phyloP scores from a whole-genome alignment of 768 basidiomycete genomes.

The Cantharellus anzutake region DNA sequence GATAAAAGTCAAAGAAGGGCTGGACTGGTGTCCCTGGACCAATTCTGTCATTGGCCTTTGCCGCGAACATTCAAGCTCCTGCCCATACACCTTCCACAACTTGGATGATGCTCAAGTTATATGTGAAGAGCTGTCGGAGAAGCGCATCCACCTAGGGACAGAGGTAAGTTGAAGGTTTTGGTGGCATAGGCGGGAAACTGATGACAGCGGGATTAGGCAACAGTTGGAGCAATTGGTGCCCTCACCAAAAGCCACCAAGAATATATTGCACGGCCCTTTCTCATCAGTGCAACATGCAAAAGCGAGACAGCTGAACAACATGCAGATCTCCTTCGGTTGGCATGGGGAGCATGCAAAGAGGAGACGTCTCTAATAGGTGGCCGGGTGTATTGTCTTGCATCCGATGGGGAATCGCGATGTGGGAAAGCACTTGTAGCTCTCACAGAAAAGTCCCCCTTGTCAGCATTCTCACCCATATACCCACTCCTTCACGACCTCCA shows the following conservation, averaged over 20 bases:
- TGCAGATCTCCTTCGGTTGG: slow-evolving; percentile 9
- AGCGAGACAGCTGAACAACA: slow-evolving; percentile 12
- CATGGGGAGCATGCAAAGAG: neutral
- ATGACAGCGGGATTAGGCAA: neutral
- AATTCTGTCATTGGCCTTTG: no score
- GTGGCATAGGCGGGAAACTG: no score
- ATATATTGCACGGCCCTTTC: slow-evolving; percentile 13
- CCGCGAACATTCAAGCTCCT: no score
- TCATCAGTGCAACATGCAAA: slow-evolving; percentile 16
- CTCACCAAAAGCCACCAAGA: neutral
- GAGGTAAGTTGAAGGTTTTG: neutral
- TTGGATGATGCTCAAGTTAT: neutral
- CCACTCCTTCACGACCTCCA: slow-evolving; percentile 9
- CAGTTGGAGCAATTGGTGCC: neutral
- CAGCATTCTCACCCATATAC: slow-evolving; percentile 13
- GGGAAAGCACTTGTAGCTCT: slow-evolving; percentile 13
- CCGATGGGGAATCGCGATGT: slow-evolving; percentile 17
- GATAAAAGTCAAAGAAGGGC: no score
- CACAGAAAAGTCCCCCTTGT: slow-evolving; percentile 12
- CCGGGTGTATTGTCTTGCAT: slow-evolving; percentile 9
- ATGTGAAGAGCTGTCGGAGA: neutral
- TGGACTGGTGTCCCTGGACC: no score
- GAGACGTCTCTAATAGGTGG: neutral
- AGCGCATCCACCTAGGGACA: neutral
- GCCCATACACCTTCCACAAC: no score